Evolutionary conservation across 345 rosid genomes (phyloP).

Genomic region (Eucalyptus erythrocorys): DNA sequence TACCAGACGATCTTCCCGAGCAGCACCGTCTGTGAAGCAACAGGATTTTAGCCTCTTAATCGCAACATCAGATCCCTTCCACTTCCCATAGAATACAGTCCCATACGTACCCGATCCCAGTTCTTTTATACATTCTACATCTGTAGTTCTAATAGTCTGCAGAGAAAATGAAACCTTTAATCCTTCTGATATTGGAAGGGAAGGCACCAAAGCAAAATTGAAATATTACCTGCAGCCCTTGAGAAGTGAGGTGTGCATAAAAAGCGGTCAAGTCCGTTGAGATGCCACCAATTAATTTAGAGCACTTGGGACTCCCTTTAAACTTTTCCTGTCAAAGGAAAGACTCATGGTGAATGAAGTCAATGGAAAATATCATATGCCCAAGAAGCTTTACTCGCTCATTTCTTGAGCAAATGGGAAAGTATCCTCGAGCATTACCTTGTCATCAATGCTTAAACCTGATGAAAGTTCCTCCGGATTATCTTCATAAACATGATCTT

Average conservation of each 20-base stretch:
- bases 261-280: background rate
- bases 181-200: background rate
- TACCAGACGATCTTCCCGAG: slow-evolving; percentile 15
- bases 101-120: slow-evolving; percentile 29
- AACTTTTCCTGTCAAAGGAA: background rate
- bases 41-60: slow-evolving; percentile 19
- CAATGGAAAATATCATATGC: background rate
- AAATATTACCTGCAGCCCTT: slow-evolving; percentile 22
- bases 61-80: slow-evolving; percentile 35
- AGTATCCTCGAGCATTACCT: background rate
- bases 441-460: background rate
- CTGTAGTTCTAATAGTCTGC: slow-evolving; percentile 17
- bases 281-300: slow-evolving; percentile 1
- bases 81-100: slow-evolving; percentile 24
- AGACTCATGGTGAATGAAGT: background rate
- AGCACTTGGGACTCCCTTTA: background rate
- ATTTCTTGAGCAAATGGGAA: background rate
- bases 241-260: background rate
- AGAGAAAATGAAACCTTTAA: background rate
- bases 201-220: background rate
- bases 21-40: slow-evolving; percentile 8
- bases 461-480: background rate
- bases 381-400: background rate
- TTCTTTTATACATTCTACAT: slow-evolving; percentile 16
- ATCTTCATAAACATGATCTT: background rate